Percentiles rank a stretch among this genome's conserved stretches.
Evolutionary conservation across 371 early-diverging fungal genomes (phyloP).

Genomic region (Blakeslea trispora): DNA sequence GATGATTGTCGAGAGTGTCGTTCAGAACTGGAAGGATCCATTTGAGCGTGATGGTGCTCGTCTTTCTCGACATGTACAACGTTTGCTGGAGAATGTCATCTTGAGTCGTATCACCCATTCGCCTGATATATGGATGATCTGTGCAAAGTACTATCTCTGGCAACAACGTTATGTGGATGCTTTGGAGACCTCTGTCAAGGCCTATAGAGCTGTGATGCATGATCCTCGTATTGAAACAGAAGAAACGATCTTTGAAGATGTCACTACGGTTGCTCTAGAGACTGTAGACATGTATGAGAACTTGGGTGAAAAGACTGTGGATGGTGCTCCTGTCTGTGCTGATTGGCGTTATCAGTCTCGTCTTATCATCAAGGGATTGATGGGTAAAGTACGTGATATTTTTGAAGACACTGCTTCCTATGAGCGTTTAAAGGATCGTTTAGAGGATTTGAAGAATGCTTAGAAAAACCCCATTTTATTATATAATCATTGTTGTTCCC

Average conservation of each 20-base stretch:
- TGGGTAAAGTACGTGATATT: conserved; percentile 75
- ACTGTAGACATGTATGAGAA: conserved; percentile 80
- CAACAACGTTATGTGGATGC: conserved; percentile 59
- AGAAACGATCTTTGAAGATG: conserved; percentile 66
- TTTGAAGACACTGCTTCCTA: conserved; percentile 72
- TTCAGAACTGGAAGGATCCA: conserved; percentile 65
- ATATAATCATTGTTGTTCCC: neutral
- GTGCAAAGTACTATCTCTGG: conserved; percentile 78
- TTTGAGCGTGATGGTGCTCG: conserved; percentile 49
- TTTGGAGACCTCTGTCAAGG: conserved; percentile 80
- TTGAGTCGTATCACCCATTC: conserved; percentile 74
- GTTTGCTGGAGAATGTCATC: conserved; percentile 67
- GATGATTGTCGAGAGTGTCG: conserved; percentile 71
- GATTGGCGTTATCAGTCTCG: conserved; percentile 91
- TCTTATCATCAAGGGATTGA: conserved; percentile 77
- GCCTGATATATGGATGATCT: conserved; percentile 75
- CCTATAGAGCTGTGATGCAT: conserved; percentile 79
- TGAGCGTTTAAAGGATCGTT: conserved; percentile 59
- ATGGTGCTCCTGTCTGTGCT: conserved; percentile 60
- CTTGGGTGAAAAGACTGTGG: conserved; percentile 56
- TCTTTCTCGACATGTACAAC: conserved; percentile 46
- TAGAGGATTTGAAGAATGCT: conserved; percentile 55
- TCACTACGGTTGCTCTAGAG: conserved; percentile 68
- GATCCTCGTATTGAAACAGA: conserved; percentile 72
- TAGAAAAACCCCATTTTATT: conserved; percentile 7